Conservation (phyloP, 345 rosid species). For the Populus simonii region DNA sequence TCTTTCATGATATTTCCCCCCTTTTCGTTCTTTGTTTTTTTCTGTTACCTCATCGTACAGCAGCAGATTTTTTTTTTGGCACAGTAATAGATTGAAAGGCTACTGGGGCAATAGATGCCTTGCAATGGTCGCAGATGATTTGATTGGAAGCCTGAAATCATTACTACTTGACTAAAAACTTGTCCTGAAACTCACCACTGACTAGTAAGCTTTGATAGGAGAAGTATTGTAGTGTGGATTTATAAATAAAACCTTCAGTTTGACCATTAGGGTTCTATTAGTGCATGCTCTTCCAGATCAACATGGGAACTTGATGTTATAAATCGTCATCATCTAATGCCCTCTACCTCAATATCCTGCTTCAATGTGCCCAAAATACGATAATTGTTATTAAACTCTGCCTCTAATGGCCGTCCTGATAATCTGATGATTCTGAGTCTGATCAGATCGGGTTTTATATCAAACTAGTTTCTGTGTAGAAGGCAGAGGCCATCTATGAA, state of each 20-base stretch:
- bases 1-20: neutral
- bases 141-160: constrained; percentile 2
- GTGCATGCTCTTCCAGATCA: neutral
- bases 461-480: too few relatives aligned
- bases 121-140: neutral
- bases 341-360: neutral
- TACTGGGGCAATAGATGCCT: too few relatives aligned
- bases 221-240: constrained; percentile 1
- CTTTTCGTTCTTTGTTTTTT: neutral
- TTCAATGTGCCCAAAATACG: neutral
- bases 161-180: neutral
- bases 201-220: constrained; percentile 2
- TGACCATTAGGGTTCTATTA: neutral
- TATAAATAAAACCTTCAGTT: neutral
- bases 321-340: too few relatives aligned
- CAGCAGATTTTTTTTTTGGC: neutral
- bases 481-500: too few relatives aligned
- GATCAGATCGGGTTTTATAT: too few relatives aligned
- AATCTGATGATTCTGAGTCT: too few relatives aligned
- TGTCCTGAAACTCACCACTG: constrained; percentile 2
- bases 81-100: too few relatives aligned
- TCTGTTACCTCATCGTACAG: neutral
- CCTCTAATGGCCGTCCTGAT: too few relatives aligned
- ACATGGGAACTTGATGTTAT: too few relatives aligned
- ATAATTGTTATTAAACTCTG: too few relatives aligned